These are phyloP conservation scores for Knufia fluminis DNA, from an alignment of 2,329 filamentous ascomycete species.

Conservation along the genomic window DNA sequence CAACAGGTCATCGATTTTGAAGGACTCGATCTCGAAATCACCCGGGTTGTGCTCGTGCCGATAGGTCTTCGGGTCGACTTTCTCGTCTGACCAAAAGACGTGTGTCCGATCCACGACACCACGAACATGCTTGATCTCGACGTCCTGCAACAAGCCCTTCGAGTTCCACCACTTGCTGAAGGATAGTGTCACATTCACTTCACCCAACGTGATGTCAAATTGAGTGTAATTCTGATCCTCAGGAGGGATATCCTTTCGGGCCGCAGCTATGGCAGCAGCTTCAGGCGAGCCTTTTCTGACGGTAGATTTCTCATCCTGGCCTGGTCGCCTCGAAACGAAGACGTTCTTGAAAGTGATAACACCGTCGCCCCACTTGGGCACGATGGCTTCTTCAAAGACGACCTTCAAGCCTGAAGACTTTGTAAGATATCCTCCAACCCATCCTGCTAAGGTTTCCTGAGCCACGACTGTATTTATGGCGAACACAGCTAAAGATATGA, in stretches of 20 bases:
- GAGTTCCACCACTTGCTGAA: slow-evolving; percentile 99
- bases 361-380: slow-evolving; percentile 88
- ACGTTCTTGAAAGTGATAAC: slow-evolving; percentile 97
- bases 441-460: slow-evolving; percentile 87
- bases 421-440: slow-evolving; percentile 92
- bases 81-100: slow-evolving; percentile 58
- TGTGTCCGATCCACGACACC: slow-evolving; percentile 86
- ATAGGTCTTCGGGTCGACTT: slow-evolving; percentile 74
- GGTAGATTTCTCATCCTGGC: slow-evolving; percentile 61
- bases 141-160: slow-evolving; percentile 80
- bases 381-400: slow-evolving; percentile 94
- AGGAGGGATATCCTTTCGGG: slow-evolving; percentile 43
- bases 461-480: slow-evolving; percentile 94
- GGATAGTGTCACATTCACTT: slow-evolving; percentile 90
- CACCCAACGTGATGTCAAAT: slow-evolving; percentile 89
- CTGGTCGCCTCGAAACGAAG: slow-evolving; percentile 84
- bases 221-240: slow-evolving; percentile 97
- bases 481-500: slow-evolving; percentile 84
- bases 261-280: slow-evolving; percentile 74
- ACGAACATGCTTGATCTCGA: slow-evolving; percentile 86
- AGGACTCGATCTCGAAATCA: slow-evolving; percentile 94
- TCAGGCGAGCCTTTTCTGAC: slow-evolving; percentile 88
- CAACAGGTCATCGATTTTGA: slow-evolving; percentile 89
- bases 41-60: slow-evolving; percentile 79
- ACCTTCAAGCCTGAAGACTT: slow-evolving; percentile 87